Base-by-base conservation (phyloP, 1,284 basidiomycete species). In the Marasmius oreades region DNA sequence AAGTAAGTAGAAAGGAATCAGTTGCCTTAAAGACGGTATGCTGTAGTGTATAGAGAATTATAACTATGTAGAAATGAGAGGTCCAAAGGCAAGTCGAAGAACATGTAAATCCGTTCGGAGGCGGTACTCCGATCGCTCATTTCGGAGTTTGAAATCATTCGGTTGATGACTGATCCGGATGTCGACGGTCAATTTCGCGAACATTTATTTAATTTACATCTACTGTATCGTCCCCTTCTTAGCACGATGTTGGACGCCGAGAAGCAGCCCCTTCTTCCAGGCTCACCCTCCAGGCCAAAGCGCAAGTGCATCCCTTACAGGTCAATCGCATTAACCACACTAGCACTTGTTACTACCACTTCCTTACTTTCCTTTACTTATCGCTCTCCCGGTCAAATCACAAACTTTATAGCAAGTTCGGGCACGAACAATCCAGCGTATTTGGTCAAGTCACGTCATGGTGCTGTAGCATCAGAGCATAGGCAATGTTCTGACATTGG, bases 401-500 rank as follows among this genome's bases (percentile, higher is more conserved):
- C 23, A 14, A 50, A n/a, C 47, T 23, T 8, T 7, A 33, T n/a
- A 50, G 11, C 26, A 16, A 50, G 33, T 8, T 50, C 47, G 14
- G 47, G 47, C 10, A 50, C 47, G 10, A 14, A 50, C 16, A 50
- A 50, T 20, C 47, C 47, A 11, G 47, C 47, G 11, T 50, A 50
- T 33, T 26, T 50, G 2, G 26, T 50, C 5, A 26, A 33, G 47
- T 50, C 47, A 26, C 45, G 62, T 63, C 55, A 66, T 56, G 62
- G 74, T 14, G 60, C 61, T 20, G 57, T 67, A 44, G 70, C 66
- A 36, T 59, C 65, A 20, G 64, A 67, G 46, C 60, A 60, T 14
- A 44, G 24, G 4, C 43, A 60, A 33, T 68, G 67, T 53, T 62
- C 76, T 5, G 57, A 76, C 23, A 73, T 82, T 55, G 82, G 82